Percentiles rank a stretch among this genome's conserved stretches.
phyloP scores from a whole-genome alignment of 1,139 yeast genomes.

The Geotrichum histeridarum region DNA sequence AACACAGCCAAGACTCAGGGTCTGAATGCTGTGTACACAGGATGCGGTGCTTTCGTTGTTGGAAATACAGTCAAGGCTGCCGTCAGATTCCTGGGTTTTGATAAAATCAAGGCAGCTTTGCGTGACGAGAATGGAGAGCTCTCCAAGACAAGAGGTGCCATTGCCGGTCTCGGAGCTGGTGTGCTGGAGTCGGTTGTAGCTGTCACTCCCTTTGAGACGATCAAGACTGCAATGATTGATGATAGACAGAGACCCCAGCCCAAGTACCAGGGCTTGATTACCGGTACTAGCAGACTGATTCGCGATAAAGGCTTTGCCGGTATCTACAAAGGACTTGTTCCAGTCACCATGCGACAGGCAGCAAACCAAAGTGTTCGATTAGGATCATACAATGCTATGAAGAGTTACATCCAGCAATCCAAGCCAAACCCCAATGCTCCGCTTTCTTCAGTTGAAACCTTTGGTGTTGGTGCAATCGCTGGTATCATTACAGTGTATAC shows the following conservation, averaged over 20 bases:
- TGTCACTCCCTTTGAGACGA: conserved; percentile 95
- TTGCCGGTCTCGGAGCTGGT: conserved; percentile 97
- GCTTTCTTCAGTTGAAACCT: conserved; percentile 71
- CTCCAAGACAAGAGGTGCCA: conserved; percentile 82
- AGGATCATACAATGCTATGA: conserved; percentile 88
- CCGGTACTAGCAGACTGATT: conserved; percentile 60
- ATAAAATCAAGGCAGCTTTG: conserved; percentile 68
- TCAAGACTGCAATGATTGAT: conserved; percentile 91
- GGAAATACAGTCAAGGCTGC: conserved; percentile 96
- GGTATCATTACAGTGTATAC: conserved; percentile 91
- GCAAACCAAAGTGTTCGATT: conserved; percentile 91
- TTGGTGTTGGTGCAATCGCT: conserved; percentile 86
- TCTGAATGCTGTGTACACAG: conserved; percentile 73
- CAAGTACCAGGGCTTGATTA: conserved; percentile 60
- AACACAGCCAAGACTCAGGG: conserved; percentile 76
- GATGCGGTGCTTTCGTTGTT: conserved; percentile 95
- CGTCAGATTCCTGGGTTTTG: conserved; percentile 88
- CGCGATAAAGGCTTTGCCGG: conserved; percentile 78
- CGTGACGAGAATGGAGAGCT: conserved; percentile 82
- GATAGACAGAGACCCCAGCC: conserved; percentile 76
- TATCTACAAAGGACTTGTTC: conserved; percentile 81
- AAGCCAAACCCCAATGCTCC: conserved; percentile 61
- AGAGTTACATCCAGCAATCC: conserved; percentile 59
- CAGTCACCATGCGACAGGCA: conserved; percentile 93
- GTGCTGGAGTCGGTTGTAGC: conserved; percentile 86